phyloP scores from a whole-genome alignment of 805 yeast genomes.

The Teunomyces cretensis region DNA sequence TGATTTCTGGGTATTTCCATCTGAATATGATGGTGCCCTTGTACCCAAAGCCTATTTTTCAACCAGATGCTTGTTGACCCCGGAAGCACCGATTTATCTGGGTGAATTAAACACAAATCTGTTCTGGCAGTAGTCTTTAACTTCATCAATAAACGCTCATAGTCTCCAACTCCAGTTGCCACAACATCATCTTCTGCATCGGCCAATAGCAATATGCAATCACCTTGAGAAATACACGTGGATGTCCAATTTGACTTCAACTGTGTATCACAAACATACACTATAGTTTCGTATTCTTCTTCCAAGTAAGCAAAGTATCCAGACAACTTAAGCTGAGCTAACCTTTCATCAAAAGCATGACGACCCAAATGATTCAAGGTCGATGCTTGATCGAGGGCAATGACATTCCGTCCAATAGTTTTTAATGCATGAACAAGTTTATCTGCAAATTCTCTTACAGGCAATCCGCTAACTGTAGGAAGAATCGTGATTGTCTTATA shows the following conservation, averaged over 20 bases:
- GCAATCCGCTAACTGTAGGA: slow-evolving; percentile 79
- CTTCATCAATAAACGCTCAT: slow-evolving; percentile 72
- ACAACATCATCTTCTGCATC: slow-evolving; percentile 65
- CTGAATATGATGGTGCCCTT: slow-evolving; percentile 89
- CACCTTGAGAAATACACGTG: slow-evolving; percentile 93
- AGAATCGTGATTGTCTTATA: slow-evolving; percentile 83
- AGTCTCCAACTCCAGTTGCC: slow-evolving; percentile 76
- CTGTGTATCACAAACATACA: slow-evolving; percentile 85
- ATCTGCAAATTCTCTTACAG: slow-evolving; percentile 81
- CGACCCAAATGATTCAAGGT: slow-evolving; percentile 79
- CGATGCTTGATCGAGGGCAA: slow-evolving; percentile 80
- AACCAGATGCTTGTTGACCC: slow-evolving; percentile 88
- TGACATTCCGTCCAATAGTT: slow-evolving; percentile 69
- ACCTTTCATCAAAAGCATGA: slow-evolving; percentile 82
- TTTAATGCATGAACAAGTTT: slow-evolving; percentile 69
- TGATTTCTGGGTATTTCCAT: slow-evolving; percentile 43
- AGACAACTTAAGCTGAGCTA: slow-evolving; percentile 80
- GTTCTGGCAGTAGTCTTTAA: slow-evolving; percentile 83
- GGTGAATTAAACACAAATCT: slow-evolving; percentile 80
- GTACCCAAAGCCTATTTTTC: slow-evolving; percentile 84
- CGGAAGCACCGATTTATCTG: slow-evolving; percentile 76
- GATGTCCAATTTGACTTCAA: slow-evolving; percentile 85
- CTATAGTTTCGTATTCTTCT: slow-evolving; percentile 82
- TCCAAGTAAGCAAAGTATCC: slow-evolving; percentile 91
- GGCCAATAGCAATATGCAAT: slow-evolving; percentile 85